phyloP scores from a whole-genome alignment of 768 basidiomycete species.

The Leucocoprinus leucothites region DNA sequence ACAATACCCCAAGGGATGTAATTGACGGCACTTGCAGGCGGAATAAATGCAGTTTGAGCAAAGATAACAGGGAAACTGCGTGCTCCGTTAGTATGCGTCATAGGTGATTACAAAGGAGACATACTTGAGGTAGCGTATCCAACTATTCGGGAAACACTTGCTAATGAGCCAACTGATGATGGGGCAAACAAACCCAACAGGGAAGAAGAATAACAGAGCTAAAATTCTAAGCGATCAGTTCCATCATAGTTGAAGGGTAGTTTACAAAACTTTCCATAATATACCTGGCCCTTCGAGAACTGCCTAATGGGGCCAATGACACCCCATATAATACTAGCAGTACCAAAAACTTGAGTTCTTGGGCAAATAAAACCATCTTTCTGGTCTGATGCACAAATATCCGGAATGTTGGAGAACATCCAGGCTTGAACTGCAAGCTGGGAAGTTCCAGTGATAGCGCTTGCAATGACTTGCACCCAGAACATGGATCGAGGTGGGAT shows the following conservation, averaged over 20 bases:
- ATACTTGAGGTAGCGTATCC: conserved; percentile 64
- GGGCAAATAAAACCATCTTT: conserved; percentile 47
- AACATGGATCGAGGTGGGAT: conserved; percentile 65
- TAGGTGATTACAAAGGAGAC: conserved; percentile 26
- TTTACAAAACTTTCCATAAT: conserved; percentile 37
- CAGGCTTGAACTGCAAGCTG: conserved; percentile 65
- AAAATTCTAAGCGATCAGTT: background rate
- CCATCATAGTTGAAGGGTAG: background rate
- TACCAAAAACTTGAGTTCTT: conserved; percentile 47
- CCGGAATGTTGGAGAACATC: conserved; percentile 56
- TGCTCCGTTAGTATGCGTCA: conserved; percentile 12
- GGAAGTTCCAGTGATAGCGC: conserved; percentile 56
- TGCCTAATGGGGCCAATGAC: conserved; percentile 58
- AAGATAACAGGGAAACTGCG: conserved; percentile 41
- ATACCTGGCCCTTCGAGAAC: conserved; percentile 53
- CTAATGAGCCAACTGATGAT: conserved; percentile 53
- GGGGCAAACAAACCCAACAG: conserved; percentile 61
- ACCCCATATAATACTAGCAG: conserved; percentile 46
- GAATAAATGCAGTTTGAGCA: conserved; percentile 64
- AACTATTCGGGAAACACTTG: conserved; percentile 57
- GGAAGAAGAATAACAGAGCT: conserved; percentile 67
- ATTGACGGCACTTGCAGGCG: conserved; percentile 81
- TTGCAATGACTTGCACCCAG: conserved; percentile 50
- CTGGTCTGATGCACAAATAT: background rate
- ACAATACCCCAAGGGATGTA: conserved; percentile 70